phyloP scores from a whole-genome alignment of 768 basidiomycete genomes.

The Agaricus blazei region DNA sequence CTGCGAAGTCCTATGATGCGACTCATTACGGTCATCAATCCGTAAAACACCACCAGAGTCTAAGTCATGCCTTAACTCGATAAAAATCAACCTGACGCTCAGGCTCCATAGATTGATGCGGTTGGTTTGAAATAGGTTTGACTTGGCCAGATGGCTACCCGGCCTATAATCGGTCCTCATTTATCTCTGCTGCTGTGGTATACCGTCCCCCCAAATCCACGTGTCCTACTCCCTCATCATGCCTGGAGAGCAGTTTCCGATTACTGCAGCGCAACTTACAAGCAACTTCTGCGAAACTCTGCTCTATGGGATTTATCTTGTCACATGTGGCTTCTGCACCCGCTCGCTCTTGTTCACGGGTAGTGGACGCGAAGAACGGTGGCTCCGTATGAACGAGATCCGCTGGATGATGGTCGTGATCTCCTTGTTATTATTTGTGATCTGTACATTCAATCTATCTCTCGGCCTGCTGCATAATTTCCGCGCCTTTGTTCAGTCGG shows the following conservation, averaged over 20 bases:
- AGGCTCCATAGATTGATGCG: too few relatives aligned
- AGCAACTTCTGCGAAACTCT: constrained; percentile 9
- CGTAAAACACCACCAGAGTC: too few relatives aligned
- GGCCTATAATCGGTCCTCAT: too few relatives aligned
- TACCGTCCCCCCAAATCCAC: too few relatives aligned
- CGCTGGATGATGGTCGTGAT: constrained; percentile 1
- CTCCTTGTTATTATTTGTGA: background rate
- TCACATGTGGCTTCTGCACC: background rate
- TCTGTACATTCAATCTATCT: background rate
- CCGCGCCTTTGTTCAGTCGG: background rate
- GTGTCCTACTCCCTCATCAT: background rate
- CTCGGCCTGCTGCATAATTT: constrained; percentile 4
- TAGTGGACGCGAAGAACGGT: background rate
- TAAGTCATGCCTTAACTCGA: too few relatives aligned
- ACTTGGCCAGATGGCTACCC: too few relatives aligned
- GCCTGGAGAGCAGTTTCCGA: background rate
- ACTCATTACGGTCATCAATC: too few relatives aligned
- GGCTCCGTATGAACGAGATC: constrained; percentile 1
- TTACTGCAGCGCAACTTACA: constrained; percentile 8
- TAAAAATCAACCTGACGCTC: too few relatives aligned
- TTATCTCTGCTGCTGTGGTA: too few relatives aligned
- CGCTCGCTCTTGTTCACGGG: constrained; percentile 3
- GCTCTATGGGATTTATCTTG: constrained; percentile 5
- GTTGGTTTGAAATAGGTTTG: too few relatives aligned
- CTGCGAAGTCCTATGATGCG: too few relatives aligned